These are phyloP conservation scores for Paecilomyces formosus DNA, from an alignment of 2,329 filamentous ascomycete species.

Conservation along the genomic window DNA sequence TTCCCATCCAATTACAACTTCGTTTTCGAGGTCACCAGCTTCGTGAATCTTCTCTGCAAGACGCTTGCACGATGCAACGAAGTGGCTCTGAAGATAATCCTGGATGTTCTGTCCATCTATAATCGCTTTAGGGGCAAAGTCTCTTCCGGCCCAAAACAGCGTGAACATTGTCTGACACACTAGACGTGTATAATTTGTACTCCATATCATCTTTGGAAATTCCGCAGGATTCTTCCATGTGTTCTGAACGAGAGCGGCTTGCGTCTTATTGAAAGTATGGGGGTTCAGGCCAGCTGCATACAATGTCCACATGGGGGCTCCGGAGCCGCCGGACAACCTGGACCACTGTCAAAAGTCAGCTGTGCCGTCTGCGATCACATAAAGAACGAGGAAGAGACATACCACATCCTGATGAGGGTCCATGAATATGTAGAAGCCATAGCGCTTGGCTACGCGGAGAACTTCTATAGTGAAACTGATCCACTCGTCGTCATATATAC, in stretches of 20 bases:
- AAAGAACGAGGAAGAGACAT: slow-evolving; percentile 25
- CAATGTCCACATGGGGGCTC: slow-evolving; percentile 94
- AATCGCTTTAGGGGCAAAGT: slow-evolving; percentile 93
- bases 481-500: slow-evolving; percentile 88
- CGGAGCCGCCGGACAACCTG: slow-evolving; percentile 85
- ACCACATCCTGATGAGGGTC: slow-evolving; percentile 97
- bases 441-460: slow-evolving; percentile 73
- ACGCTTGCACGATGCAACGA: slow-evolving; percentile 69
- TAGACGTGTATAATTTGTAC: slow-evolving; percentile 87
- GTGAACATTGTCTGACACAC: slow-evolving; percentile 89
- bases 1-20: slow-evolving; percentile 91
- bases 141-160: slow-evolving; percentile 80
- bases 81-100: slow-evolving; percentile 86
- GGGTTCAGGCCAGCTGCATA: slow-evolving; percentile 92
- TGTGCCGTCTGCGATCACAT: slow-evolving; percentile 5
- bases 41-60: slow-evolving; percentile 80
- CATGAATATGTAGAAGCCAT: slow-evolving; percentile 96
- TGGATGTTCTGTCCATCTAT: slow-evolving; percentile 95
- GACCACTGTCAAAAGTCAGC: slow-evolving; percentile 62
- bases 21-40: slow-evolving; percentile 74
- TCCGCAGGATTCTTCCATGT: slow-evolving; percentile 76
- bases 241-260: slow-evolving; percentile 92
- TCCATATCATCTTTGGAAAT: slow-evolving; percentile 99
- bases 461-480: slow-evolving; percentile 85
- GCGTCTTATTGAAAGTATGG: slow-evolving; percentile 71